Conservation (phyloP, 2,329 filamentous ascomycete genomes). For the Uncinocarpus reesii region DNA sequence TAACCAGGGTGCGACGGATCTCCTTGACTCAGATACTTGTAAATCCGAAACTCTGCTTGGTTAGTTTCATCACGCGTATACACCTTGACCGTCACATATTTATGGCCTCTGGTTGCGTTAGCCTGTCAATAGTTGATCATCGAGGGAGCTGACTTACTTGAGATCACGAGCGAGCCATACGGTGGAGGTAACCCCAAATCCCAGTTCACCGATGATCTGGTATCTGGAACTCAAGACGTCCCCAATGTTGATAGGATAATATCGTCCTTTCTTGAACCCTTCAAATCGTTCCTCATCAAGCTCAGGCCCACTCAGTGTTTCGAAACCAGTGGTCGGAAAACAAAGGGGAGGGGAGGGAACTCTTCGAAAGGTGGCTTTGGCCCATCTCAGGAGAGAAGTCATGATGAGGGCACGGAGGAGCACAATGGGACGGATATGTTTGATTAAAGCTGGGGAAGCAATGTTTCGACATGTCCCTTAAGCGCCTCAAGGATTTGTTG, state of each 20-base stretch:
- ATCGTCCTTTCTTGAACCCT: conserved; percentile 21
- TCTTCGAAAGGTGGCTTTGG: conserved; percentile 16
- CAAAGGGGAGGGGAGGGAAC: conserved; percentile 11
- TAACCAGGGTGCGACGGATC: conserved; percentile 23
- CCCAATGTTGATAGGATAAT: conserved; percentile 27
- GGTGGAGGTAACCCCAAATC: conserved; percentile 24
- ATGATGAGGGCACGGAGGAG: too few relatives aligned
- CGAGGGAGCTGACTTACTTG: conserved; percentile 18
- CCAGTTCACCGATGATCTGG: conserved; percentile 25
- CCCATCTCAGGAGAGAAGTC: conserved; percentile 20
- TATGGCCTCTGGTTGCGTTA: conserved; percentile 16
- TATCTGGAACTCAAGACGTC: conserved; percentile 24
- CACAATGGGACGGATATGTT: too few relatives aligned
- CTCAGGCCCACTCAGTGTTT: conserved; percentile 15
- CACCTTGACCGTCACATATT: conserved; percentile 22
- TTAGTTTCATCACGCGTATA: conserved; percentile 18
- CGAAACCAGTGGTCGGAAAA: conserved; percentile 20
- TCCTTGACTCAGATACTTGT: conserved; percentile 23
- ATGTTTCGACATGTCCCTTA: too few relatives aligned
- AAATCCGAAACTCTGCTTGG: conserved; percentile 23
- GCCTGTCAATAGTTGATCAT: conserved; percentile 5
- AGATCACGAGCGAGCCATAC: conserved; percentile 26
- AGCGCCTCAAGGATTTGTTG: too few relatives aligned
- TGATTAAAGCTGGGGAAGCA: too few relatives aligned
- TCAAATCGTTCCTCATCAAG: conserved; percentile 24